Evolutionary conservation across 2,329 filamentous ascomycete species (phyloP).

Genomic region (Penicillium oxalicum): DNA sequence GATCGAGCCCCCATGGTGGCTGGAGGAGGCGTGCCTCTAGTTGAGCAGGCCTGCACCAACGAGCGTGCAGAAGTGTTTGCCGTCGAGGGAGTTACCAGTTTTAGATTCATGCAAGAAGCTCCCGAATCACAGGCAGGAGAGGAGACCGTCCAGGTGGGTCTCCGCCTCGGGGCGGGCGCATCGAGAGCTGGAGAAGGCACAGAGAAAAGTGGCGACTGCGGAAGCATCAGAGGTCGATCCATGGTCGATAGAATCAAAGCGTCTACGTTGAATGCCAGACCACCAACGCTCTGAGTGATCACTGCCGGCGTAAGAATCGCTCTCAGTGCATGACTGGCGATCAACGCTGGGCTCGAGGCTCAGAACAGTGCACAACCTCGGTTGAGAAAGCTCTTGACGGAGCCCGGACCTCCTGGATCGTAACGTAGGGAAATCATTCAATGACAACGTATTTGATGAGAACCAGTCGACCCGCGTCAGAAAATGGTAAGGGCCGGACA

Average conservation of each 20-base stretch:
- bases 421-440: too few relatives aligned
- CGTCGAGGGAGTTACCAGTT: conserved; percentile 10
- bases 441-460: too few relatives aligned
- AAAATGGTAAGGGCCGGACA: conserved; percentile 9
- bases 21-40: conserved; percentile 17
- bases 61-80: conserved; percentile 21
- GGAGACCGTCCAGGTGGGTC: conserved; percentile 9
- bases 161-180: conserved; percentile 1
- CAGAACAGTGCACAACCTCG: too few relatives aligned
- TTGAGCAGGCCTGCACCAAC: conserved; percentile 23
- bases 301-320: too few relatives aligned
- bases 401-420: too few relatives aligned
- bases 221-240: neutral
- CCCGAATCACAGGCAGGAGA: conserved; percentile 20
- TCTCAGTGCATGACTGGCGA: too few relatives aligned
- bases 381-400: too few relatives aligned
- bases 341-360: too few relatives aligned
- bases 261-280: too few relatives aligned
- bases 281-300: too few relatives aligned
- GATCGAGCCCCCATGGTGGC: conserved; percentile 25
- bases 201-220: neutral
- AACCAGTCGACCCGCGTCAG: conserved; percentile 2
- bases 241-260: neutral
- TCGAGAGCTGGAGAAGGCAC: conserved; percentile 3
- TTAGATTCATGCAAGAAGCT: conserved; percentile 21